Percentiles rank a stretch among this genome's conserved stretches.
phyloP scores from a whole-genome alignment of 345 rosid species.

The Corymbia maculata region DNA sequence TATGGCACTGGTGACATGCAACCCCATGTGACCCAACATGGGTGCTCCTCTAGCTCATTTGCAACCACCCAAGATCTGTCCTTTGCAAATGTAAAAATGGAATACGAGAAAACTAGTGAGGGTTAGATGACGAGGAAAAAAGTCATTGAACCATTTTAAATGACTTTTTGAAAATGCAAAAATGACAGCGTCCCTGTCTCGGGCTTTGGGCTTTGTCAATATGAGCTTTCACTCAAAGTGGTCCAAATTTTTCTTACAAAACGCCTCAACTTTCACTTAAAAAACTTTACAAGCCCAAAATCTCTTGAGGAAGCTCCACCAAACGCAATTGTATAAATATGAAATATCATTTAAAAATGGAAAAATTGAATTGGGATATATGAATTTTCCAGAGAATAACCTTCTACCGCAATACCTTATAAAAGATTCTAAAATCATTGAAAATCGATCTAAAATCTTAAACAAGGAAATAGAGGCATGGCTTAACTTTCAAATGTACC shows the following conservation, averaged over 20 bases:
- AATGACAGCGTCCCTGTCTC: background rate
- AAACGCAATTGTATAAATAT: rapidly evolving
- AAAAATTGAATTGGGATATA: too few relatives aligned
- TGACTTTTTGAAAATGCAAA: background rate
- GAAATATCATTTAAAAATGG: background rate
- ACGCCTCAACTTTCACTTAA: rapidly evolving
- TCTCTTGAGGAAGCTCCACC: background rate
- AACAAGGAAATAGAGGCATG: background rate
- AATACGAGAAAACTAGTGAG: background rate
- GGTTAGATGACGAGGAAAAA: background rate
- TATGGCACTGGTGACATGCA: background rate
- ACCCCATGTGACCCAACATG: background rate
- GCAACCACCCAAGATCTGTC: background rate
- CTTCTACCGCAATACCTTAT: background rate
- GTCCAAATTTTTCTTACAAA: background rate
- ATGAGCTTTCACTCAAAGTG: background rate
- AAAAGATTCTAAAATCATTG: background rate
- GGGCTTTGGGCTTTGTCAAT: background rate
- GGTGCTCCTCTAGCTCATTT: background rate
- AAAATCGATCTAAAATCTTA: background rate
- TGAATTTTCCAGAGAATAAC: background rate
- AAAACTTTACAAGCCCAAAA: background rate
- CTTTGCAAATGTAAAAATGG: background rate
- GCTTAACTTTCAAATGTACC: background rate
- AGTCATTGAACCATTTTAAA: background rate